A percentile compares a stretch with the other conserved stretches of the same genome.
phyloP scores from a whole-genome alignment of 306 rosid genomes.

The Dalbergia cultrata region DNA sequence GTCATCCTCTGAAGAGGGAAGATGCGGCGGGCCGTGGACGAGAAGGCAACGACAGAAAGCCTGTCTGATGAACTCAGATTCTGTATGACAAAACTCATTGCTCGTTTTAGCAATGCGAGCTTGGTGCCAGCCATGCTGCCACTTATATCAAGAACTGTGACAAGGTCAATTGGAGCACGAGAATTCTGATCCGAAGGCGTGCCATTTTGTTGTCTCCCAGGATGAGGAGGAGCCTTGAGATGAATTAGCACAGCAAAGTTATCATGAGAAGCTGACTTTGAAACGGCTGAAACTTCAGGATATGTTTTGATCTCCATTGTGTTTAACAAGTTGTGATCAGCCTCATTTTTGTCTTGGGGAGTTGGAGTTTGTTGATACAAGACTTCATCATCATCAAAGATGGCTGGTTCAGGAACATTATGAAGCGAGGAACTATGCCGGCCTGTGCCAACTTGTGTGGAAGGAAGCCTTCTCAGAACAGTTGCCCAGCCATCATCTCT shows the following conservation, averaged over 20 bases:
- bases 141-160: conserved; percentile 94
- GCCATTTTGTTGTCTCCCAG: conserved; percentile 49
- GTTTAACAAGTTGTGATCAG: conserved; percentile 43
- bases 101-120: conserved; percentile 84
- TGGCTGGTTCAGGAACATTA: conserved; percentile 66
- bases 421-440: conserved; percentile 55
- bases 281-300: conserved; percentile 83
- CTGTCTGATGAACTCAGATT: conserved; percentile 87
- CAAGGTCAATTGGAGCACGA: conserved; percentile 88
- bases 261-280: conserved; percentile 64
- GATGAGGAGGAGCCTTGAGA: conserved; percentile 78
- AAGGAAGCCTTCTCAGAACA: conserved; percentile 59
- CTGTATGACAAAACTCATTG: conserved; percentile 95
- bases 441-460: conserved; percentile 52
- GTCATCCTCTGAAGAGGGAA: conserved; percentile 89
- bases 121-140: conserved; percentile 98
- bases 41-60: conserved; percentile 85
- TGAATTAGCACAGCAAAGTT: conserved; percentile 76
- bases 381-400: conserved; percentile 85
- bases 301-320: conserved; percentile 71
- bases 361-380: conserved; percentile 59
- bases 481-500: conserved; percentile 65
- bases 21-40: conserved; percentile 84
- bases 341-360: conserved; percentile 42
- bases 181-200: conserved; percentile 49